Evolutionary conservation across 345 rosid genomes (phyloP), one percentile per base, ranked within the genome.

Genomic region (Dimocarpus longan): DNA sequence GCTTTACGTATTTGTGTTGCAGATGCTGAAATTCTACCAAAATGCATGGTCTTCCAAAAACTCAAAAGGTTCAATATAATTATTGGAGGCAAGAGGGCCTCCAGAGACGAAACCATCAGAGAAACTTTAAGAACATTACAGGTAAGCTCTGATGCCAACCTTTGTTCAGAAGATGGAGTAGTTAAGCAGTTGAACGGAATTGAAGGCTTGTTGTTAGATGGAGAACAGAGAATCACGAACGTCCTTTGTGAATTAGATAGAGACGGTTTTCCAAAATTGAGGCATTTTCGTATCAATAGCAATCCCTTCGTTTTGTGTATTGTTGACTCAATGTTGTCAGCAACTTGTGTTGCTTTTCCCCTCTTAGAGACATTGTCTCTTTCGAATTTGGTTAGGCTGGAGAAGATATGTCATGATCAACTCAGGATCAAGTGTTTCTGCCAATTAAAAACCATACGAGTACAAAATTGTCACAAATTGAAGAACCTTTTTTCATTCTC

Each of bases 401-500:
- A 71, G 59, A 32, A 70, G 57, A 26, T 76, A 9, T 71, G 40
- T 3, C 3, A 18, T 42, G 84, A 79, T 9, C 56, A 6, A 16
- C 70, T 76, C 1, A 8, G 1, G 5, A 10, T 9, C 4, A n/a
- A 65, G 16, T 69, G 79, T 12, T 81, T 85, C 15, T 2, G 37
- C 5, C 57, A 50, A 16, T 43, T 85, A 26, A 63, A n/a, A 42
- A 71, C 8, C 26, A 6, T 82, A 42, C 59, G 40, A 5, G 78
- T 80, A 16, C 46, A 0, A 57, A 10, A 26, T 2, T 82, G 87
- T 57, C 1, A 44, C 37, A 68, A 59, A 24, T 48, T 85, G 83
- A 77, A 59, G 75, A 64, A 69, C 32, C 65, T 85, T 21, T 74
- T 85, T 72, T 52, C 81, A 9, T 64, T 69, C 52, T 76, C 81